Percentiles rank a stretch among this genome's conserved stretches.
These are phyloP conservation scores for Malus hybrid DNA, from an alignment of 331 rosid genomes.

Conservation along the genomic window DNA sequence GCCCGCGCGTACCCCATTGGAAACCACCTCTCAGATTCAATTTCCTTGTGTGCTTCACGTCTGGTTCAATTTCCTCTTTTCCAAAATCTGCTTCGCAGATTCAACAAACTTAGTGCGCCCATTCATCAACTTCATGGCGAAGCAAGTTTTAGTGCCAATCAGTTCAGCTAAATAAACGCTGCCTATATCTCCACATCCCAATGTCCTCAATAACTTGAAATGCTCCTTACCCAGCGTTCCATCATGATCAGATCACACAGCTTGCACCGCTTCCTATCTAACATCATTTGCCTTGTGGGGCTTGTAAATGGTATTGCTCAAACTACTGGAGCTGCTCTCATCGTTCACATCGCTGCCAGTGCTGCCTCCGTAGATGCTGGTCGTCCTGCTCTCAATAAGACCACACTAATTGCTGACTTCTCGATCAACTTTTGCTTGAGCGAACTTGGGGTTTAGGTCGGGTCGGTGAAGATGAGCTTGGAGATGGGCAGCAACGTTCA, in stretches of 20 bases:
- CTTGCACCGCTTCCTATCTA: conserved; percentile 95
- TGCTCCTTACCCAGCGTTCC: conserved; percentile 67
- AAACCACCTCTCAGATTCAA: too few species aligned
- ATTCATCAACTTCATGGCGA: conserved; percentile 86
- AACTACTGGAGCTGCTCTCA: conserved; percentile 75
- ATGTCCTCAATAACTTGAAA: conserved; percentile 64
- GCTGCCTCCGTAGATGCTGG: conserved; percentile 77
- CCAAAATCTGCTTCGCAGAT: conserved; percentile 80
- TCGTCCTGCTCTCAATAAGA: conserved; percentile 74
- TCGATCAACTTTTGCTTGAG: too few species aligned
- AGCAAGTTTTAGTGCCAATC: conserved; percentile 66
- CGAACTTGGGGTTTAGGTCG: too few species aligned
- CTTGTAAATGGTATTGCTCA: conserved; percentile 68
- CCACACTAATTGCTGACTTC: conserved; percentile 19
- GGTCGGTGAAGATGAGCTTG: too few species aligned
- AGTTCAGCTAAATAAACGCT: conserved; percentile 75
- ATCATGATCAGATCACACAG: conserved; percentile 54
- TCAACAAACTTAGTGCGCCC: conserved; percentile 86
- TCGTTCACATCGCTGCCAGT: conserved; percentile 86
- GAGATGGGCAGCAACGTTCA: too few species aligned
- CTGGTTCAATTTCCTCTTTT: conserved; percentile 95
- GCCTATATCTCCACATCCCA: conserved; percentile 95
- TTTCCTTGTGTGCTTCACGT: conserved; percentile 11
- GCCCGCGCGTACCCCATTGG: too few species aligned
- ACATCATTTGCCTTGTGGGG: conserved; percentile 81